phyloP scores from a whole-genome alignment of 768 basidiomycete species.

The Kwoniella dejecticola region DNA sequence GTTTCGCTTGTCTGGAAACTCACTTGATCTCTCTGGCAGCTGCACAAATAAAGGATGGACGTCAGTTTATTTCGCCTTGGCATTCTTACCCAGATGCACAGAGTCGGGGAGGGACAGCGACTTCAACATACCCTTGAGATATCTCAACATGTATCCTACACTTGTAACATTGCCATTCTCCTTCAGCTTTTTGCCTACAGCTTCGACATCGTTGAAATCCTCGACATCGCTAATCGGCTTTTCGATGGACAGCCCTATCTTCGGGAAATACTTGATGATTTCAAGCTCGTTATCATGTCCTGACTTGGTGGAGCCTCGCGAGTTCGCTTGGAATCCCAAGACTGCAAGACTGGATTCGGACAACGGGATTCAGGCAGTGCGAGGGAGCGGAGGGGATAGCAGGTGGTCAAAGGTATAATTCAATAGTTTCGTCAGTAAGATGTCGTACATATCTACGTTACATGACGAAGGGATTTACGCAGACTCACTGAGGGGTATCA shows the following conservation, averaged over 20 bases:
- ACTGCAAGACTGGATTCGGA: constrained; percentile 58
- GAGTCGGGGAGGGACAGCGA: too few species aligned
- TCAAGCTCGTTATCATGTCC: constrained; percentile 82
- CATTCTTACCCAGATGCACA: too few species aligned
- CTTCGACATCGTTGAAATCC: constrained; percentile 28
- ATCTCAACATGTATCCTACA: constrained; percentile 70
- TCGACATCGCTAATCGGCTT: constrained; percentile 81
- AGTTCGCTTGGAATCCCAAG: constrained; percentile 77
- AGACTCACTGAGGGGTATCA: constrained; percentile 28
- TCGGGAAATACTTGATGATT: constrained; percentile 79
- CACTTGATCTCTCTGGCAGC: constrained; percentile 95
- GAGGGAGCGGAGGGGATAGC: too few species aligned
- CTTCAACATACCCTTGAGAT: constrained; percentile 66
- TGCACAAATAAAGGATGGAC: too few species aligned
- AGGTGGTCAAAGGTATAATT: too few species aligned
- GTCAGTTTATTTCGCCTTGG: too few species aligned
- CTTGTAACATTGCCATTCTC: constrained; percentile 58
- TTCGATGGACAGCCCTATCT: constrained; percentile 84
- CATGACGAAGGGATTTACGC: background rate
- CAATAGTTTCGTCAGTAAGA: too few species aligned
- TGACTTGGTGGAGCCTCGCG: constrained; percentile 70
- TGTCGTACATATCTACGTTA: too few species aligned
- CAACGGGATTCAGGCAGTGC: too few species aligned
- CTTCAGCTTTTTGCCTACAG: constrained; percentile 19
- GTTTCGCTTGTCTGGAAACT: background rate